Base-by-base conservation (phyloP, 495 filamentous ascomycete species). In the Clavariopsis aquatica region DNA sequence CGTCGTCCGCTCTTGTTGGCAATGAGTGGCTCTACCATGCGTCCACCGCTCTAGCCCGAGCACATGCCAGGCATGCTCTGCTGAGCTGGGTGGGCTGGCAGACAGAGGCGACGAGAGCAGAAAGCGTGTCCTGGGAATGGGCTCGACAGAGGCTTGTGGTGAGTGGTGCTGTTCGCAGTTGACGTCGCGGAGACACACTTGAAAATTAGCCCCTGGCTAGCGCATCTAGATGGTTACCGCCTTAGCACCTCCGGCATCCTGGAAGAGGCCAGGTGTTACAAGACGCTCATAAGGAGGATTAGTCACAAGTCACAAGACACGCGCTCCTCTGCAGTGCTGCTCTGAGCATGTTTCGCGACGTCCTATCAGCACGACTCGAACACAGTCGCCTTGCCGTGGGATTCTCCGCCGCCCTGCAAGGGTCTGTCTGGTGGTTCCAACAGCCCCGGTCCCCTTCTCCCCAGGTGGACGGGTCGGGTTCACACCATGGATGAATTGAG, bases 401-500 rank as follows among this genome's bases (percentile, higher is more conserved):
- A 28, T 27, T 19, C 31, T 26, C 31, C 15, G 19, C 10, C 38
- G 38, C 38, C 38, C 38, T 43, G 15, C 6, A 45, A 28, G 49
- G 59, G 34, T 53, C 47, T 27, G 5, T 43, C 49, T n/a, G 22
- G 17, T 38, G 46, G 47, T 34, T 22, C 49, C 56, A 23, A 38
- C 10, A 12, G 22, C 28, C 59, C 24, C 47, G 59, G 22, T 31
- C 51, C 59, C 23, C 38, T 28, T 52, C n/a, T 28, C 56, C 24
- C 57, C 57, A 36, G 47, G 57, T 15, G n/a, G 34, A 38, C 47
- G 57, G 57, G 24, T 56, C 23, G 24, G 26, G 27, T 55, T 23
- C 22, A 43, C 52, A 47, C 20, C 52, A 28, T 29, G 62, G 46
- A 28, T 58, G 54, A 57, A 65, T 52, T 22, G n/a, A 51, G 45